Base-by-base conservation (phyloP, 2,329 filamentous ascomycete genomes). In the Fusarium decemcellulare region DNA sequence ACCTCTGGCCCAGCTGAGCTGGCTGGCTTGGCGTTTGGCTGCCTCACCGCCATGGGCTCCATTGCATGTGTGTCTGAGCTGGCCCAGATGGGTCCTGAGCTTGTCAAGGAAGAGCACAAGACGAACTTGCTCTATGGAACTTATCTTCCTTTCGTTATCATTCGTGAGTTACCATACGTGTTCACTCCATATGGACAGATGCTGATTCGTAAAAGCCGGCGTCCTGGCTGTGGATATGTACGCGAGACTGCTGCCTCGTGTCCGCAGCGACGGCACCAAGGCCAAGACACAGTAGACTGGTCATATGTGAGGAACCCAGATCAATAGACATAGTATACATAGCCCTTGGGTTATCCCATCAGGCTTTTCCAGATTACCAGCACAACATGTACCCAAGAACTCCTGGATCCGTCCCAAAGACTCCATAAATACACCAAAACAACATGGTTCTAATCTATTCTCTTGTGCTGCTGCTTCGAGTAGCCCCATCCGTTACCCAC, bases 401-500 rank as follows among this genome's bases (percentile, higher is more conserved):
- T 61, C 65, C 30, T 63, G 59, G 48, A 46, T 61, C 53, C 63
- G 59, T 56, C 43, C 59, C 14, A 14, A 16, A 59, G 69, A 72
- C 72, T 74, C 69, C 71, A 61, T 52, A 63, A 75, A 70, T 68
- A 61, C 72, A 72, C 61, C 51, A 16, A 18, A 54, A 39, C 34
- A 37, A 46, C 37, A 34, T 27, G 52, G 15, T 10, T 36, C 60
- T 68, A 87, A 66, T 87, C 86, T 52, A 85, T 81, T 63, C 86
- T 78, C 77, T 89, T 89, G 62, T 88, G 60, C 43, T 71, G 72
- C 70, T 71, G 72, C 70, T 75, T 75, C 44, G 73, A 61, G 61
- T 75, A 88, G 3, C 87, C 87, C 87, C 87, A 90, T 50, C 87
- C 87, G 58, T 89, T 89, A 9, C 87, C 87, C 4, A 86, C 77